Evolutionary conservation across 2,329 filamentous ascomycete genomes (phyloP), one percentile per base, ranked within the genome.

Genomic region (Calonectria henricotiae): DNA sequence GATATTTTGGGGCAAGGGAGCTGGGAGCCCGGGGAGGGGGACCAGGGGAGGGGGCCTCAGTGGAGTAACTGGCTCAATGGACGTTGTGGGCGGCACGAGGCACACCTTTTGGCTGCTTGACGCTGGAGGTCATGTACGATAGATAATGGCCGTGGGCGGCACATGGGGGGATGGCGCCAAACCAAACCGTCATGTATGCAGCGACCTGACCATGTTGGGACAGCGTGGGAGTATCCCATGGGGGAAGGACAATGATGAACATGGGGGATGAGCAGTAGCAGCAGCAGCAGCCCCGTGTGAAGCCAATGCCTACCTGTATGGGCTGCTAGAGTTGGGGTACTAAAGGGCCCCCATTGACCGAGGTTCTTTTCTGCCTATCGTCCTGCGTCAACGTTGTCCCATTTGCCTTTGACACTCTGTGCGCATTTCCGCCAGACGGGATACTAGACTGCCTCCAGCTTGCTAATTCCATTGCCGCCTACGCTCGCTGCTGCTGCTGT

Each of bases 391-490:
- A 41, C 49, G 47, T 47, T 51, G 27, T 27, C 47, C 49, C 23
- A 49, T 35, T 62, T 54, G 49, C 23, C 20, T 17, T 25, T 41
- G 27, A 55, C 30, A 35, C 51, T 20, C n/a, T 55, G 23, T 49
- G 46, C 51, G 32, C 32, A 55, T 35, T 20, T 30, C 32, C n/a
- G 13, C 35, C 23, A 37, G 30, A 55, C 32, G 51, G n/a, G 6
- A 35, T 55, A 15, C 51, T 20, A 55, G 51, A 55, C 51, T 30
- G 51, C 51, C 62, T 62, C 30, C 30, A 54, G 27, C 35, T 20
- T 62, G 62, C 37, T 27, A 62, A 35, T 55, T 69, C 65, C 68
- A 71, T 71, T 69, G 66, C 69, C 61, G 61, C 69, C 61, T 65
- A 25, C 23, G 43, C 64, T 65, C 7, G 27, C 7, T 30, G 27